phyloP scores from a whole-genome alignment of 768 basidiomycete species.

The Rhodotorula sphaerocarpa region DNA sequence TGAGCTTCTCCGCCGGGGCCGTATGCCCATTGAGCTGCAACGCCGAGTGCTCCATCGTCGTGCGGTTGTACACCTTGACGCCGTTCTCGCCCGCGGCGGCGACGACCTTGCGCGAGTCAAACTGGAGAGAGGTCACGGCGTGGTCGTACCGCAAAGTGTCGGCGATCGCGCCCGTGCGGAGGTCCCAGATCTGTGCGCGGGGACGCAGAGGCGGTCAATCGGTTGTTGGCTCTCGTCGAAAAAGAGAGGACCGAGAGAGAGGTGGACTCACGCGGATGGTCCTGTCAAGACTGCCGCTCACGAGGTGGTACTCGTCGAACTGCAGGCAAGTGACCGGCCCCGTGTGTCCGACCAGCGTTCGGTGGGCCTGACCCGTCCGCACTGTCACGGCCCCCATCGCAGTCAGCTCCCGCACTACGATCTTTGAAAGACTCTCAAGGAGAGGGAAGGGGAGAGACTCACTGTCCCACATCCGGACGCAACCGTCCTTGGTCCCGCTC shows the following conservation, averaged over 20 bases:
- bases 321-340: slow-evolving; percentile 84
- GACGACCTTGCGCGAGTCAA: slow-evolving; percentile 86
- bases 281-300: slow-evolving; percentile 88
- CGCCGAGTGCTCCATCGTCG: slow-evolving; percentile 76
- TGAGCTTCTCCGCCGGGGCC: slow-evolving; percentile 71
- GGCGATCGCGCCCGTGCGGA: slow-evolving; percentile 75
- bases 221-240: no score
- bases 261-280: slow-evolving; percentile 61
- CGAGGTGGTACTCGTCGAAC: slow-evolving; percentile 91
- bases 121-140: slow-evolving; percentile 82
- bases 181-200: slow-evolving; percentile 75
- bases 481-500: slow-evolving; percentile 93
- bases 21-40: slow-evolving; percentile 87
- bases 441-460: slow-evolving; percentile 45
- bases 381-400: slow-evolving; percentile 55
- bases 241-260: not conserved
- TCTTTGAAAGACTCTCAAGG: not conserved
- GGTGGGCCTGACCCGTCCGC: slow-evolving; percentile 94
- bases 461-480: slow-evolving; percentile 99
- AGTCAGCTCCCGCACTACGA: no score
- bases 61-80: slow-evolving; percentile 92
- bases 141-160: slow-evolving; percentile 88
- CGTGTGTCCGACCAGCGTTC: slow-evolving; percentile 85
- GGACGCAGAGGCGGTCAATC: no score
- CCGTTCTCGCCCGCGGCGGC: slow-evolving; percentile 90